Evolutionary conservation across 108 stramenopile genomes (phyloP), one percentile per base, ranked within the genome.

Genomic region (Skeletonema menzelii): DNA sequence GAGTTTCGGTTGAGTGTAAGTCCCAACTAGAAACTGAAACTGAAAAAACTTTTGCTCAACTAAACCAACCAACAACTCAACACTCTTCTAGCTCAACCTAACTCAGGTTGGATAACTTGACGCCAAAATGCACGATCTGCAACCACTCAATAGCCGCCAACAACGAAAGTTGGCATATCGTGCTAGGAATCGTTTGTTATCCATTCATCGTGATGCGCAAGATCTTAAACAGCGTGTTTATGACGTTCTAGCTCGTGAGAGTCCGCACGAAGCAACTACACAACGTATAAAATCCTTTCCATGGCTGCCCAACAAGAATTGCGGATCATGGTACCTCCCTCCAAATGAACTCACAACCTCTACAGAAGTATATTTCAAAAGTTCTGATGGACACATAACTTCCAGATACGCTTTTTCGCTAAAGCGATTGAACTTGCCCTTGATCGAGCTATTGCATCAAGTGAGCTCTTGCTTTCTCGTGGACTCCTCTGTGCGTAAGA

Each of bases 281-380:
- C 31, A 31, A 68, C 56, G 14, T 8, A n/a, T 15, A 15, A 27
- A 15, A 24, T 17, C 57, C 5, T 85, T 75, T 81, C 86, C 84
- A 12, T 57, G 82, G 38, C 42, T 88, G 5, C 58, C 86, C 56
- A 92, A 88, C 53, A 74, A 85, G 56, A 69, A 84, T 40, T 92
- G 89, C 57, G 91, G 89, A 55, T 79, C 77, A 8, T 92, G 89
- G 91, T 92, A 92, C 47, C 60, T 79, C 60, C 78, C 78, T 14
- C 63, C 72, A n/a, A 17, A 24, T 24, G 61, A 72, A 30, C 47
- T n/a, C 5, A 13, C 27, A 26, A 53, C 14, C 8, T 11, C 37
- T 8, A 20, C 44, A 20, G 68, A 56, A 56, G 67, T 68, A 8
- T 88, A 91, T 56, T 93, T 93, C 82, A 91, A 93, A 81, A 85